Percentiles rank a stretch among this genome's conserved stretches.
Conservation (phyloP, 306 rosid genomes). For the Cucumis hystrix region DNA sequence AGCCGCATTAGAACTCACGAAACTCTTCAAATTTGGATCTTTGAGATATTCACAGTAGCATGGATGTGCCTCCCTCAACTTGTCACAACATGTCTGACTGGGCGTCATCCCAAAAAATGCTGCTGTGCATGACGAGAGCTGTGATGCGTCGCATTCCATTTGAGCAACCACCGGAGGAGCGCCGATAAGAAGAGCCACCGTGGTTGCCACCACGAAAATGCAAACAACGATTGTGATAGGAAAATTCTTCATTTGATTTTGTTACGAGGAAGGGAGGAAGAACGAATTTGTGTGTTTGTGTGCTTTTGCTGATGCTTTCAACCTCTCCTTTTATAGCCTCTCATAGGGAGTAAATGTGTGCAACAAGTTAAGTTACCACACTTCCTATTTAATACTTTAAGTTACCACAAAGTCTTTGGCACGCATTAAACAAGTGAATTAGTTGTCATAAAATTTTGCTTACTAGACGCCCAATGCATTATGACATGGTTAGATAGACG, state of each 20-base stretch:
- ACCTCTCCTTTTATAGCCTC: not conserved
- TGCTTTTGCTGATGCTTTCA: not conserved
- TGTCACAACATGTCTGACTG: not conserved
- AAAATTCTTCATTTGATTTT: not conserved
- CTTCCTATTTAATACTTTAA: no score
- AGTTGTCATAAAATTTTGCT: no score
- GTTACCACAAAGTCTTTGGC: no score
- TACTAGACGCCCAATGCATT: no score
- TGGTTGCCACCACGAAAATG: not conserved
- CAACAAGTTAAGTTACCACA: not conserved
- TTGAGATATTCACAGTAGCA: no score
- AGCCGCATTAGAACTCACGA: no score
- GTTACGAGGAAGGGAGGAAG: not conserved
- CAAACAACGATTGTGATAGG: not conserved
- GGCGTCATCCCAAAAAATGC: not conserved
- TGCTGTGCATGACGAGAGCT: not conserved
- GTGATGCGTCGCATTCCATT: not conserved
- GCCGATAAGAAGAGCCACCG: not conserved
- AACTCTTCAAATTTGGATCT: no score
- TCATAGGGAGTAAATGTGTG: not conserved
- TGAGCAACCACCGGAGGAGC: not conserved
- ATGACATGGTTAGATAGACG: no score
- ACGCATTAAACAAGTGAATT: no score
- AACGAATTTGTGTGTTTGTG: not conserved
- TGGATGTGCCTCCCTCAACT: no score